Conservation (phyloP, 352 stramenopile species). For the Pythium rishiriense region DNA sequence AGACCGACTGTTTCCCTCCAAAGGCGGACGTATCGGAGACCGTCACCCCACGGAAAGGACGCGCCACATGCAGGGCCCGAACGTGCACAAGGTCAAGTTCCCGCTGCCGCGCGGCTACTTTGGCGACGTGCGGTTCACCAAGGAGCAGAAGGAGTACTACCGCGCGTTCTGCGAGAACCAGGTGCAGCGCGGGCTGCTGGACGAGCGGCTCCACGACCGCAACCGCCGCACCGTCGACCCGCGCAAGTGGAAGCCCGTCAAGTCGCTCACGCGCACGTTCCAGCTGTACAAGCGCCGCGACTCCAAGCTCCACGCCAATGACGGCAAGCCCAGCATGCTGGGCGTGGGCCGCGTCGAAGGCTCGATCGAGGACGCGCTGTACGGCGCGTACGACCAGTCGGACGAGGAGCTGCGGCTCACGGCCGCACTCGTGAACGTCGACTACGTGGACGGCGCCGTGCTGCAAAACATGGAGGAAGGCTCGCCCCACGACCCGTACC, state of each 20-base stretch:
- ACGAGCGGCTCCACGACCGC: slow-evolving; percentile 28
- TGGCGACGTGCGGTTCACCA: slow-evolving; percentile 19
- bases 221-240: slow-evolving; percentile 26
- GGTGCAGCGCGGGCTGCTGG: slow-evolving; percentile 31
- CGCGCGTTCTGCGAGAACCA: slow-evolving; percentile 31
- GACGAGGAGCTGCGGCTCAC: slow-evolving; percentile 52
- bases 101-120: slow-evolving; percentile 27
- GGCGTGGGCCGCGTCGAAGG: slow-evolving; percentile 45
- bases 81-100: slow-evolving; percentile 26
- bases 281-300: slow-evolving; percentile 45
- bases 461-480: slow-evolving; percentile 46
- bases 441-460: slow-evolving; percentile 34
- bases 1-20: neutral
- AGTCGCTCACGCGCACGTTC: slow-evolving; percentile 12
- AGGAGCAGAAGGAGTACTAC: slow-evolving; percentile 35
- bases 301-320: slow-evolving; percentile 25
- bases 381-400: slow-evolving; percentile 48
- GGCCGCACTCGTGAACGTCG: slow-evolving; percentile 30
- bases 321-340: slow-evolving; percentile 38
- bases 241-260: slow-evolving; percentile 44
- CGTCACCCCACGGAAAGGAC: too few species aligned
- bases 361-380: slow-evolving; percentile 54
- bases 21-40: slow-evolving; percentile 1
- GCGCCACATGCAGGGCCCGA: neutral
- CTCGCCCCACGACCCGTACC: slow-evolving; percentile 41